Percentiles rank a stretch among this genome's conserved stretches.
These are phyloP conservation scores for Barnettozyma hawaiiensis DNA, from an alignment of 1,139 yeast genomes.

Conservation along the genomic window DNA sequence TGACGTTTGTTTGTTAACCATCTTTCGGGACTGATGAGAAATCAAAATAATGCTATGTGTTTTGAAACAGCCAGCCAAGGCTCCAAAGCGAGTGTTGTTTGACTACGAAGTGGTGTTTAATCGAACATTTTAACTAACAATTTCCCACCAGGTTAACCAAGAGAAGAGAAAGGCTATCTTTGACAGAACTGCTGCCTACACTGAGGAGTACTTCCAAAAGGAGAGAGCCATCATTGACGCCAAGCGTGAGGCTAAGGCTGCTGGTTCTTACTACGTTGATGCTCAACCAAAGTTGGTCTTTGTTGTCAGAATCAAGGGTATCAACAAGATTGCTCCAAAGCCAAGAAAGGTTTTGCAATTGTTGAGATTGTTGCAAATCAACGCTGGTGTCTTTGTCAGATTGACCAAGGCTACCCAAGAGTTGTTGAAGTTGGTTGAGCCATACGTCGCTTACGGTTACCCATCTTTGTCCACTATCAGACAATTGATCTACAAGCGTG, in stretches of 20 bases:
- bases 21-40: conserved; percentile 94
- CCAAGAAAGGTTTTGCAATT: conserved; percentile 99
- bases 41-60: conserved; percentile 14
- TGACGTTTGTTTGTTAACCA: conserved; percentile 96
- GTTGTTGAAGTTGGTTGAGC: conserved; percentile 96
- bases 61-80: not conserved
- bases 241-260: conserved; percentile 94
- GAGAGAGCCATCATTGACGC: conserved; percentile 90
- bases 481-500: conserved; percentile 98
- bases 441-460: conserved; percentile 99
- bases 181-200: conserved; percentile 98
- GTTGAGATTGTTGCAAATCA: conserved; percentile 95
- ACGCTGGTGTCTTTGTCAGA: conserved; percentile 97
- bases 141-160: conserved; percentile 59
- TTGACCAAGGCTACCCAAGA: conserved; percentile 98
- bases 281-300: conserved; percentile 96
- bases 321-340: conserved; percentile 98
- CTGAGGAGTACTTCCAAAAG: conserved; percentile 92
- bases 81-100: too few relatives aligned
- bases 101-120: too few relatives aligned
- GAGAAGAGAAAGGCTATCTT: conserved; percentile 93
- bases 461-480: conserved; percentile 95
- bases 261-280: conserved; percentile 94
- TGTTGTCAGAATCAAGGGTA: conserved; percentile 99
- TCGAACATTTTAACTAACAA: conserved; percentile 24